Evolutionary conservation across 2,329 filamentous ascomycete genomes (phyloP).

Genomic region (Cyphellophora europaea): DNA sequence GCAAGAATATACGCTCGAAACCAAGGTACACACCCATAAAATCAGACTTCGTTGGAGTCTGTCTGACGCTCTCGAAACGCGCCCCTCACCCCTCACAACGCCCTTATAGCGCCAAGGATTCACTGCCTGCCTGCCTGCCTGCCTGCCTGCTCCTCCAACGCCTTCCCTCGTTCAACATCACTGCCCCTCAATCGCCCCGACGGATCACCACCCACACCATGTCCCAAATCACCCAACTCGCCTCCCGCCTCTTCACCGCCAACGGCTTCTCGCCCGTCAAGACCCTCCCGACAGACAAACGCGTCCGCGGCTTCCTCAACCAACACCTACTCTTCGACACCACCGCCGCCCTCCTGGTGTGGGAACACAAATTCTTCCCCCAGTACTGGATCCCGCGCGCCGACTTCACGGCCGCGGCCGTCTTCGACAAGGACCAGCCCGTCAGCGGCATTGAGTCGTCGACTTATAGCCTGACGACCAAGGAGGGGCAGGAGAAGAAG

Average conservation of each 20-base stretch:
- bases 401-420: constrained; percentile 13
- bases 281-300: constrained; percentile 15
- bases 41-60: too few relatives aligned
- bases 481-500: constrained; percentile 3
- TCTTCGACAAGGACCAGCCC: constrained; percentile 15
- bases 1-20: too few relatives aligned
- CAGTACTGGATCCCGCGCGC: constrained; percentile 15
- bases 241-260: constrained; percentile 15
- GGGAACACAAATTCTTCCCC: constrained; percentile 18
- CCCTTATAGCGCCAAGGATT: too few relatives aligned
- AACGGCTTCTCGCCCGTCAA: constrained; percentile 11
- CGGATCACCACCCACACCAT: too few relatives aligned
- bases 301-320: constrained; percentile 17
- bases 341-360: constrained; percentile 15
- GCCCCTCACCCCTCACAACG: too few relatives aligned
- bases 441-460: constrained; percentile 14
- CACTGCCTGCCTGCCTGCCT: too few relatives aligned
- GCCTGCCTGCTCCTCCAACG: too few relatives aligned
- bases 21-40: too few relatives aligned
- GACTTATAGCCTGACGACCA: constrained; percentile 11
- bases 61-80: too few relatives aligned
- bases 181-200: too few relatives aligned
- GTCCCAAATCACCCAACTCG: constrained; percentile 7
- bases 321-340: constrained; percentile 19
- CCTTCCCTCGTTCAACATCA: too few relatives aligned